phyloP scores from a whole-genome alignment of 768 basidiomycete genomes.

The Amanita rubescens region DNA sequence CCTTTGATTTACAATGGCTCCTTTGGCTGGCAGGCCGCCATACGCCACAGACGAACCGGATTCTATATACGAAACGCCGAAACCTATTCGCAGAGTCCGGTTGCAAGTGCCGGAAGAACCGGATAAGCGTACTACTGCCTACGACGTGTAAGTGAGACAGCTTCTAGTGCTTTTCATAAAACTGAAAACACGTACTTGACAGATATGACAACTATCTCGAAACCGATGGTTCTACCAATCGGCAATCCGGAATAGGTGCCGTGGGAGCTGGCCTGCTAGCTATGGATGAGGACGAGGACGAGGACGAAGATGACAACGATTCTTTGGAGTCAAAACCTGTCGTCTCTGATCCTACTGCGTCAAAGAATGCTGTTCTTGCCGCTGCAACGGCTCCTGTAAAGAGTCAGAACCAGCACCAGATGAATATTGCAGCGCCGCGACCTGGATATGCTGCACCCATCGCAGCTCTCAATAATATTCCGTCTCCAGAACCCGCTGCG shows the following conservation, averaged over 20 bases:
- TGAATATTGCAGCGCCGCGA: slow-evolving; percentile 54
- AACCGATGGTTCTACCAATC: slow-evolving; percentile 24
- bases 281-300: slow-evolving; percentile 13
- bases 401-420: slow-evolving; percentile 9
- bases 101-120: slow-evolving; percentile 41
- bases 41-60: slow-evolving; percentile 67
- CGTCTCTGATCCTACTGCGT: slow-evolving; percentile 14
- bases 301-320: slow-evolving; percentile 22
- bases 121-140: slow-evolving; percentile 52
- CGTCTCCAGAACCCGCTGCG: slow-evolving; percentile 38
- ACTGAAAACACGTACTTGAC: slow-evolving; percentile 6
- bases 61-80: slow-evolving; percentile 43
- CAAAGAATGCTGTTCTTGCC: slow-evolving; percentile 31
- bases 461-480: slow-evolving; percentile 48
- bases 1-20: slow-evolving; percentile 23
- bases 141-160: slow-evolving; percentile 56
- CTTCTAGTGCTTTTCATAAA: slow-evolving; percentile 5
- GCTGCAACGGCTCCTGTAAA: slow-evolving; percentile 21
- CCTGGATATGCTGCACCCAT: slow-evolving; percentile 72
- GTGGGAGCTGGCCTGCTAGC: slow-evolving; percentile 29
- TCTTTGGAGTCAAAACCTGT: slow-evolving; percentile 16
- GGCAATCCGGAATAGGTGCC: slow-evolving; percentile 48
- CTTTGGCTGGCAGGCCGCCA: slow-evolving; percentile 56
- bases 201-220: slow-evolving; percentile 62
- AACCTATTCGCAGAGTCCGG: slow-evolving; percentile 35